Evolutionary conservation across 495 filamentous ascomycete species (phyloP).

Genomic region (Articulospora tetracladia): DNA sequence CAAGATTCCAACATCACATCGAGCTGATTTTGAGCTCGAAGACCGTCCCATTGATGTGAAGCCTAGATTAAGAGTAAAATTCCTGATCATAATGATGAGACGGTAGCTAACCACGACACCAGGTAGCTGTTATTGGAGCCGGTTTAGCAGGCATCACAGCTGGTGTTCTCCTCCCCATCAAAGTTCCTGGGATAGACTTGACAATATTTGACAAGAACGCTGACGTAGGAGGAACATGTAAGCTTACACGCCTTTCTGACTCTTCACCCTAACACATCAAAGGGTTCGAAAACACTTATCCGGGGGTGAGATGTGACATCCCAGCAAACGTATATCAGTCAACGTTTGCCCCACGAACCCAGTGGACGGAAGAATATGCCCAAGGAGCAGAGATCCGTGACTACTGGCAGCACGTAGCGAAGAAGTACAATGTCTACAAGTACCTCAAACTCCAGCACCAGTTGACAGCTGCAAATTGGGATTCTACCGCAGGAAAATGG

Average conservation of each 20-base stretch:
- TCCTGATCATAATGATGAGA: neutral
- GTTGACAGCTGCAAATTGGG: constrained; percentile 45
- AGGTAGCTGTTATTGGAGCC: constrained; percentile 49
- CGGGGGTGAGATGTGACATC: constrained; percentile 57
- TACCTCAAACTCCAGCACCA: constrained; percentile 40
- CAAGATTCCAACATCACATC: neutral
- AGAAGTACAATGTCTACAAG: constrained; percentile 47
- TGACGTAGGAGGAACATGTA: constrained; percentile 38
- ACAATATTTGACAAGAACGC: constrained; percentile 53
- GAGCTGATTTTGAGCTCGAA: constrained; percentile 9
- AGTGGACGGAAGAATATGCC: constrained; percentile 55
- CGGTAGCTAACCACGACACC: neutral
- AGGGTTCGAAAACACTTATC: constrained; percentile 48
- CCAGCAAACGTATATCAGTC: constrained; percentile 54
- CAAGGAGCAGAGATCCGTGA: constrained; percentile 49
- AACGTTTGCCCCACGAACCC: constrained; percentile 48
- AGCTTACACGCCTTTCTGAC: neutral
- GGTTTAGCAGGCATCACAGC: constrained; percentile 48
- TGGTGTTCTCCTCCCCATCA: constrained; percentile 44
- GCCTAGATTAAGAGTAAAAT: neutral
- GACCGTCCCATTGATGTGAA: constrained; percentile 15
- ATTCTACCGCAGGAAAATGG: constrained; percentile 44
- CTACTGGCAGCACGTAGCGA: constrained; percentile 49
- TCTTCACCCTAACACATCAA: no score
- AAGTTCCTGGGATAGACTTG: constrained; percentile 46